Evolutionary conservation across 768 basidiomycete species (phyloP), one percentile per base, ranked within the genome.

Genomic region (Suillus americanus): DNA sequence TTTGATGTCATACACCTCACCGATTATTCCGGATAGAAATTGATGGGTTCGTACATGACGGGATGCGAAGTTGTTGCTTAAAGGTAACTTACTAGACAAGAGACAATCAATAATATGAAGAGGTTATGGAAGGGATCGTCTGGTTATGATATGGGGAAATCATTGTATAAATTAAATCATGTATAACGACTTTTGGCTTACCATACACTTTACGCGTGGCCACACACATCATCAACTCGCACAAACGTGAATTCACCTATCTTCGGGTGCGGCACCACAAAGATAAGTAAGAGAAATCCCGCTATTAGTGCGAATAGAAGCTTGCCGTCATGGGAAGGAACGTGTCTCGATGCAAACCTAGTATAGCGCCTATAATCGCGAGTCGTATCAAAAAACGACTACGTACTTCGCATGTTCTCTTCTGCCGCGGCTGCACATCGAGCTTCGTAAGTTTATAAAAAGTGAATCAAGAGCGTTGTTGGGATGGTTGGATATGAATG

Each of bases 1-100:
- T 41, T 63, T 60, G 54, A 30, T 41, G 62, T 65, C 62, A 14
- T 28, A n/a, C 10, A 25, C 20, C 8, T 37, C 23, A 41, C 46
- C 20, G 38, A 25, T 46, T 55, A 20, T 57, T 23, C 38, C 33
- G 43, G 10, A 3, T 64, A 73, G 72, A 74, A 67, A 57, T 65
- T 73, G 12, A 62, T 73, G 67, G 67, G 69, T 23, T 54, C 66
- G 14, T 64, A 72, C 41, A 41, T 73, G 35, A 61, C 68, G 8
- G 56, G 35, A 48, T 30, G 56, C 38, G 38, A 25, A 28, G 57
- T 28, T 8, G 40, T 28, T 59, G 25, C 38, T 30, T 59, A 43
- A 25, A 18, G 9, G 56, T 8, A 25, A 28, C 56, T 38, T 8
- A 37, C 38, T 25, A 40, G 38, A 57, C 56, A 57, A 57, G 38